Conservation (phyloP, 352 stramenopile species). For the Saprolegnia diclina region DNA sequence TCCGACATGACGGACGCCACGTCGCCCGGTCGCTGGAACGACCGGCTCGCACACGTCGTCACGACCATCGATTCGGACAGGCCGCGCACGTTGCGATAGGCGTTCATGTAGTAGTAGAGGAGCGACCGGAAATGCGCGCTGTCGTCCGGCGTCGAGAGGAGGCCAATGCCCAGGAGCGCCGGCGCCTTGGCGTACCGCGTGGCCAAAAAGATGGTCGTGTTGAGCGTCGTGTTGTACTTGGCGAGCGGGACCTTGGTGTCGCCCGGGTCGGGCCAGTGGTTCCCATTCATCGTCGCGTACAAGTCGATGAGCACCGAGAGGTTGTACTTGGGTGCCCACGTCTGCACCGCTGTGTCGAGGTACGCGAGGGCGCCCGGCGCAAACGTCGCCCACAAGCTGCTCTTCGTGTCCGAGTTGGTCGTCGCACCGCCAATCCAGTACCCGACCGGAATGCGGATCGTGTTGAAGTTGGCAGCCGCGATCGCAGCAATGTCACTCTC, state of each 20-base stretch:
- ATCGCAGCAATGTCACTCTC: slow-evolving; percentile 42
- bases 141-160: slow-evolving; percentile 33
- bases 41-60: slow-evolving; percentile 5
- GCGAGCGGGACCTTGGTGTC: slow-evolving; percentile 12
- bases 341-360: slow-evolving; percentile 34
- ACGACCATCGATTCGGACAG: neutral
- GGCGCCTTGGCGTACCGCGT: slow-evolving; percentile 30
- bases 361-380: slow-evolving; percentile 27
- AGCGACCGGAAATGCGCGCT: slow-evolving; percentile 8
- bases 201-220: slow-evolving; percentile 31
- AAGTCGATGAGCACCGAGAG: slow-evolving; percentile 26
- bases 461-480: slow-evolving; percentile 39
- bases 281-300: slow-evolving; percentile 31
- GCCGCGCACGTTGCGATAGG: slow-evolving; percentile 5
- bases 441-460: slow-evolving; percentile 49
- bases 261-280: neutral
- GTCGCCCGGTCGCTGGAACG: neutral
- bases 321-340: slow-evolving; percentile 37
- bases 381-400: slow-evolving; percentile 1
- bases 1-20: neutral
- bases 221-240: slow-evolving; percentile 28
- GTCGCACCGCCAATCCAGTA: slow-evolving; percentile 39
- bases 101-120: slow-evolving; percentile 5
- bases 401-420: slow-evolving; percentile 2
- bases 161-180: slow-evolving; percentile 33